Percentiles rank a stretch among this genome's conserved stretches.
Conservation (phyloP, 805 yeast genomes). For the Candida ficus region DNA sequence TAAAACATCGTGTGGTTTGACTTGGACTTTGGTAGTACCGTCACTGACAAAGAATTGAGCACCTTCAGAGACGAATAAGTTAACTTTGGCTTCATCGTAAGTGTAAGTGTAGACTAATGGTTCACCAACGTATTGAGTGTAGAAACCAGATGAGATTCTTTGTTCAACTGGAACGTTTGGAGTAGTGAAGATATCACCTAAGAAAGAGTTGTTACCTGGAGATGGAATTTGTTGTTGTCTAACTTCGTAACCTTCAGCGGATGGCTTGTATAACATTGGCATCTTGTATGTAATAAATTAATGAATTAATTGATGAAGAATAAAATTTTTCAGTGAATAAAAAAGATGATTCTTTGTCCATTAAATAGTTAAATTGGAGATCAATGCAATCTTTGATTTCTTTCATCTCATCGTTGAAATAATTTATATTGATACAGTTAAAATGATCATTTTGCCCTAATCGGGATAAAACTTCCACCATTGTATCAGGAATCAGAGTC, state of each 20-base stretch:
- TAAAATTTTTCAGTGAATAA: no score
- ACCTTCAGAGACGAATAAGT: constrained; percentile 63
- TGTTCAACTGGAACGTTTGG: constrained; percentile 57
- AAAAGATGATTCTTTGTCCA: no score
- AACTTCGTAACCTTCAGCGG: constrained; percentile 45
- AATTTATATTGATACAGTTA: no score
- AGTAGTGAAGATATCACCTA: constrained; percentile 60
- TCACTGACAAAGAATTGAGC: constrained; percentile 48
- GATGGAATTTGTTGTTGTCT: constrained; percentile 57
- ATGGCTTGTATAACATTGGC: constrained; percentile 43
- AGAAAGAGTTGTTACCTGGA: constrained; percentile 64
- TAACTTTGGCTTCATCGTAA: constrained; percentile 68
- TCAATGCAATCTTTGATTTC: no score
- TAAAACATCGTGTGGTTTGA: constrained; percentile 60
- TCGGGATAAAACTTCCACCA: not conserved
- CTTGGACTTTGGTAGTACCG: constrained; percentile 55
- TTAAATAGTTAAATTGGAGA: no score
- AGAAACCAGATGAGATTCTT: constrained; percentile 63
- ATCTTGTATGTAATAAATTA: constrained; percentile 5
- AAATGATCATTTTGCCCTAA: not conserved
- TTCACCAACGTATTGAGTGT: constrained; percentile 63
- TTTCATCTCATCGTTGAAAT: no score
- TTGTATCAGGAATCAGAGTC: no score
- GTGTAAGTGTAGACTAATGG: constrained; percentile 61
- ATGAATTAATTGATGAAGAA: not conserved